Evolutionary conservation across 805 yeast species (phyloP).

Genomic region (Vanderwaltozyma yarrowii): DNA sequence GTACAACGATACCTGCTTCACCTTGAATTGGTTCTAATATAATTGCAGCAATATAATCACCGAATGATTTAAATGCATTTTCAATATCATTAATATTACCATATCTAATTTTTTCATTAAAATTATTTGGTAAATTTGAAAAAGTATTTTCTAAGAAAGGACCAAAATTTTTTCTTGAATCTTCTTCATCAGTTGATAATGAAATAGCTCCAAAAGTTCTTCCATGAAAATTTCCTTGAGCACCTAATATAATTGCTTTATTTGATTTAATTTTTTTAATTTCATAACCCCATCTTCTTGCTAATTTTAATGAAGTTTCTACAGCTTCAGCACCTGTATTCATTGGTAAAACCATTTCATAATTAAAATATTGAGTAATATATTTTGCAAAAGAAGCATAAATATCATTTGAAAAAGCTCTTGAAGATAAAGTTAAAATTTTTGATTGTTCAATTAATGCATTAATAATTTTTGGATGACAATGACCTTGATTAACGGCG

Average conservation of each 20-base stretch:
- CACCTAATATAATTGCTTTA: constrained; percentile 82
- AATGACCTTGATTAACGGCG: constrained; percentile 97
- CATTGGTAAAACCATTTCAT: constrained; percentile 93
- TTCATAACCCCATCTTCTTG: constrained; percentile 95
- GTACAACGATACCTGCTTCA: constrained; percentile 96
- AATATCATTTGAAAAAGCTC: constrained; percentile 86
- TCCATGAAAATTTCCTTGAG: constrained; percentile 90
- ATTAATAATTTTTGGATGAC: constrained; percentile 83
- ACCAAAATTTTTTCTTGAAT: constrained; percentile 80
- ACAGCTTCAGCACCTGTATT: constrained; percentile 99
- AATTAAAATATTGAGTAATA: constrained; percentile 78
- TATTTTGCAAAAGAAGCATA: constrained; percentile 83
- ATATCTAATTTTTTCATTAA: constrained; percentile 52
- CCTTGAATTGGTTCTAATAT: constrained; percentile 95
- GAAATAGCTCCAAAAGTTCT: constrained; percentile 92
- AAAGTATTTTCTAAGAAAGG: constrained; percentile 82
- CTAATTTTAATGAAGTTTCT: constrained; percentile 86
- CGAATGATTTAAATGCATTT: constrained; percentile 68
- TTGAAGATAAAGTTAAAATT: constrained; percentile 71
- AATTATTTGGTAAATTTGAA: constrained; percentile 62
- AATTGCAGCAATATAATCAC: constrained; percentile 84
- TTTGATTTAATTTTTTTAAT: constrained; percentile 72
- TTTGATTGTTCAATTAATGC: constrained; percentile 86
- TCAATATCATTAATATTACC: constrained; percentile 83
- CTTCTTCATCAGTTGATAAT: constrained; percentile 85